Percentiles rank a stretch among this genome's conserved stretches.
Evolutionary conservation across 2,329 filamentous ascomycete species (phyloP).

Genomic region (Emericellopsis atlantica): DNA sequence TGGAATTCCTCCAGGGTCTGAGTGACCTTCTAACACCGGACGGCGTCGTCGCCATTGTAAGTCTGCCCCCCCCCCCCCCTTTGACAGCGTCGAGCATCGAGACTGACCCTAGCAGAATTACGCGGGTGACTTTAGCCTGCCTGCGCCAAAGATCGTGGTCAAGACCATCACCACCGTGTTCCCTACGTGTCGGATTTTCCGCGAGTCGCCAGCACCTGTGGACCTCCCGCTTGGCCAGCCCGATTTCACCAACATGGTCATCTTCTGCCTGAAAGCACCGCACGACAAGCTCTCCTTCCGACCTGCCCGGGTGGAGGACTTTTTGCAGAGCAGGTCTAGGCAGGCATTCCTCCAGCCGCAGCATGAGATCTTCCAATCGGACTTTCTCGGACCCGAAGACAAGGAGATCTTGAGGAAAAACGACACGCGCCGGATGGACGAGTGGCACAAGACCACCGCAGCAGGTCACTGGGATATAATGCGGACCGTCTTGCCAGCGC

Average conservation of each 20-base stretch:
- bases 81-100: slow-evolving; percentile 1
- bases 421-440: slow-evolving; percentile 52
- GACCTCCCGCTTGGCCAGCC: slow-evolving; percentile 31
- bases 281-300: slow-evolving; percentile 35
- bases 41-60: slow-evolving; percentile 78
- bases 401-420: slow-evolving; percentile 45
- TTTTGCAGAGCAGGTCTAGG: slow-evolving; percentile 58
- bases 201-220: slow-evolving; percentile 51
- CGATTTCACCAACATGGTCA: slow-evolving; percentile 92
- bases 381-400: slow-evolving; percentile 30
- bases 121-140: slow-evolving; percentile 72
- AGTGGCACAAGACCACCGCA: slow-evolving; percentile 65
- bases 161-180: slow-evolving; percentile 75
- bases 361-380: slow-evolving; percentile 49
- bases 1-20: slow-evolving; percentile 67
- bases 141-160: slow-evolving; percentile 65
- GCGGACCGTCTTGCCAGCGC: slow-evolving; percentile 64
- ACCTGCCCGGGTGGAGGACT: slow-evolving; percentile 49
- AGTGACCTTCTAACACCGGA: slow-evolving; percentile 58
- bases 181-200: slow-evolving; percentile 81
- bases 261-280: slow-evolving; percentile 66
- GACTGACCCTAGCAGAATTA: slow-evolving; percentile 56
- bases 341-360: slow-evolving; percentile 58
- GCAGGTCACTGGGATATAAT: slow-evolving; percentile 86
- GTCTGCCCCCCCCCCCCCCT: slow-evolving; percentile 15